A percentile compares a stretch with the other conserved stretches of the same genome.
Conservation (phyloP, 768 basidiomycete genomes). For the Russula brevipes region DNA sequence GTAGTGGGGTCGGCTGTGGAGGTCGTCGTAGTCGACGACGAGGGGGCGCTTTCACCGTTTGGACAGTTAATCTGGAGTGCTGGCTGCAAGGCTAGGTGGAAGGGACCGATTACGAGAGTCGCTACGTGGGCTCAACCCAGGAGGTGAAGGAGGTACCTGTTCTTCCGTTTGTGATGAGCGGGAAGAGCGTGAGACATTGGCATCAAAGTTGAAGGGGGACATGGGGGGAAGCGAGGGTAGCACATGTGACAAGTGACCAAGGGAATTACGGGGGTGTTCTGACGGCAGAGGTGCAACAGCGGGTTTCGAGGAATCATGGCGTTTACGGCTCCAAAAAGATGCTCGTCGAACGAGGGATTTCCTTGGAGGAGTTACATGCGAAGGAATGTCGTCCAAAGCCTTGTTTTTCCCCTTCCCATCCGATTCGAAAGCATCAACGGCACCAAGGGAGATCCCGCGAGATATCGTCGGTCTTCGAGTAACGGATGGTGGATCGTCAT, state of each 20-base stretch:
- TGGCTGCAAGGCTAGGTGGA: conserved; percentile 7
- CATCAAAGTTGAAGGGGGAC: conserved; percentile 41
- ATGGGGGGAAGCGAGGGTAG: conserved; percentile 40
- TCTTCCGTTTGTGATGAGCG: conserved; percentile 31
- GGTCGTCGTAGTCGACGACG: conserved; percentile 32
- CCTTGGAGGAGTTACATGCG: conserved; percentile 24
- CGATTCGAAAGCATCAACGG: conserved; percentile 36
- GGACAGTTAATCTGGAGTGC: conserved; percentile 17
- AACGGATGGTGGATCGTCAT: conserved; percentile 21
- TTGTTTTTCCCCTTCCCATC: conserved; percentile 43
- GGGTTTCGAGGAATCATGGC: conserved; percentile 39
- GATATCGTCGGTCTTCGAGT: conserved; percentile 38
- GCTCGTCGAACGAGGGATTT: conserved; percentile 20
- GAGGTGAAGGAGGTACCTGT: conserved; percentile 20
- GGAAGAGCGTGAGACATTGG: conserved; percentile 25
- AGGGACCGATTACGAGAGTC: conserved; percentile 3
- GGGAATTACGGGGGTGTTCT: conserved; percentile 28
- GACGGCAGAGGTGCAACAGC: conserved; percentile 30
- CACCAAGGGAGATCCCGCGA: conserved; percentile 55
- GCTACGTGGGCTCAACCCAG: conserved; percentile 14
- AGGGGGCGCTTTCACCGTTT: not conserved
- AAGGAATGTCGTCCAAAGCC: conserved; percentile 34
- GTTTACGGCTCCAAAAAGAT: conserved; percentile 27
- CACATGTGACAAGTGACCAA: conserved; percentile 34
- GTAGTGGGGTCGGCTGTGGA: conserved; percentile 39